These are phyloP conservation scores for Malassezia brasiliensis DNA, from an alignment of 1,284 basidiomycete species.

Conservation along the genomic window DNA sequence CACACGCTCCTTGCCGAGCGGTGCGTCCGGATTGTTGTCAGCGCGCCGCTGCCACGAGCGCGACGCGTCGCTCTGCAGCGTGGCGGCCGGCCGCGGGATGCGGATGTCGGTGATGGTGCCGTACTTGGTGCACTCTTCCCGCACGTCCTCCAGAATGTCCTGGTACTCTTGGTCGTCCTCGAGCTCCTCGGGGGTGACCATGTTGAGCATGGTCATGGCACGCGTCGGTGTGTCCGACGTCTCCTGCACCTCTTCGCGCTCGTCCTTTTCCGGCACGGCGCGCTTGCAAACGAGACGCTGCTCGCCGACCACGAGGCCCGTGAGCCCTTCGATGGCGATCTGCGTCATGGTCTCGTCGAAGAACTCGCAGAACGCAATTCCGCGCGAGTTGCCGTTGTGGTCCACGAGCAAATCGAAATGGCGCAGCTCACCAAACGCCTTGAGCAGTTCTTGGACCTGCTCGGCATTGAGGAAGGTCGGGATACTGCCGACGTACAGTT, in stretches of 20 bases:
- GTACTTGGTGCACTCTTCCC: conserved; percentile 59
- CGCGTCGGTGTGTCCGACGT: conserved; percentile 52
- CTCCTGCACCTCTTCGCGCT: conserved; percentile 25
- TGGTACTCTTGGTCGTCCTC: conserved; percentile 81
- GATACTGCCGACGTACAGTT: conserved; percentile 91
- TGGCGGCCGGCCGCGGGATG: conserved; percentile 35
- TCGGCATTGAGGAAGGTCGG: conserved; percentile 92
- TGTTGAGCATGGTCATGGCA: conserved; percentile 94
- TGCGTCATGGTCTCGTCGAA: conserved; percentile 80
- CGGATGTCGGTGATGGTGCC: conserved; percentile 39
- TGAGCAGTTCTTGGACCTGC: conserved; percentile 92
- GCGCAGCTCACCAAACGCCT: conserved; percentile 91
- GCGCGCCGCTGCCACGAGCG: conserved; percentile 53
- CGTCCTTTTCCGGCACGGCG: conserved; percentile 53
- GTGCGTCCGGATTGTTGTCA: conserved; percentile 50
- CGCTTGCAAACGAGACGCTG: conserved; percentile 92
- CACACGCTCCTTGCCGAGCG: conserved; percentile 59
- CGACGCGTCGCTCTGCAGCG: conserved; percentile 36
- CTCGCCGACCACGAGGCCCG: conserved; percentile 95
- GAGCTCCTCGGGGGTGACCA: conserved; percentile 92
- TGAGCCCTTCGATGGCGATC: conserved; percentile 86
- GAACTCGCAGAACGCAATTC: conserved; percentile 98
- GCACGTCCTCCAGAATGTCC: conserved; percentile 88
- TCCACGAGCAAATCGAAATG: conserved; percentile 97
- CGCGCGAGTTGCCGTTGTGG: conserved; percentile 60